Evolutionary conservation across 2,329 filamentous ascomycete species (phyloP).

Genomic region (Verticillium nubilum): DNA sequence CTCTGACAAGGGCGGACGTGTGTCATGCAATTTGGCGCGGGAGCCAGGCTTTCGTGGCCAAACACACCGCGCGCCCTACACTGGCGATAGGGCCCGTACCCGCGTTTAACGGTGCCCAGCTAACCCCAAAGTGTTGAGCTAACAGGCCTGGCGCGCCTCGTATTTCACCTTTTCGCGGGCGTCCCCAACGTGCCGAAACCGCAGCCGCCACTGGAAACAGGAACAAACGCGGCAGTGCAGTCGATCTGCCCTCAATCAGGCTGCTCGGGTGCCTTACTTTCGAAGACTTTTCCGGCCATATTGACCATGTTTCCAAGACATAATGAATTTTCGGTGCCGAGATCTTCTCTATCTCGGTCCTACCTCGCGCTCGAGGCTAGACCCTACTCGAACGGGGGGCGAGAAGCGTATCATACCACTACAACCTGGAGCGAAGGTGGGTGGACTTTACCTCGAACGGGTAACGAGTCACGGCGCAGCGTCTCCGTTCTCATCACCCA

Average conservation of each 20-base stretch:
- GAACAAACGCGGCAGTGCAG: constrained; percentile 11
- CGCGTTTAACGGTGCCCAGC: constrained; percentile 22
- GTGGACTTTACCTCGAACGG: not conserved
- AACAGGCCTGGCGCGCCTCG: constrained; percentile 7
- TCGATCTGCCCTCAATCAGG: not conserved
- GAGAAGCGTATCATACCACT: not conserved
- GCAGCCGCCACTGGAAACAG: constrained; percentile 4
- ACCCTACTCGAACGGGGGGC: not conserved
- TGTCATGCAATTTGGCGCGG: constrained; percentile 28
- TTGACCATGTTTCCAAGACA: too few species aligned
- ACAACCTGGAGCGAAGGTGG: not conserved
- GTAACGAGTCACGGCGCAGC: not conserved
- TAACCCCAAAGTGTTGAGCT: constrained; percentile 9
- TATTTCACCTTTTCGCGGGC: constrained; percentile 4
- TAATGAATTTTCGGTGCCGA: too few species aligned
- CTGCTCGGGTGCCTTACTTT: not conserved
- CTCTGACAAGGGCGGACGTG: constrained; percentile 17
- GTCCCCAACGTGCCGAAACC: not conserved
- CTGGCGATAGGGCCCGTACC: constrained; percentile 2
- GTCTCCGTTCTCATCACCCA: not conserved
- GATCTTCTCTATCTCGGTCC: not conserved
- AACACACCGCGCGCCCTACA: constrained; percentile 10
- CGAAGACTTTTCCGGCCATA: not conserved
- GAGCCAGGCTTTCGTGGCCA: constrained; percentile 19
- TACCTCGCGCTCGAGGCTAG: not conserved